Base-by-base conservation (phyloP, 352 stramenopile species). In the Phytophthora europaea region DNA sequence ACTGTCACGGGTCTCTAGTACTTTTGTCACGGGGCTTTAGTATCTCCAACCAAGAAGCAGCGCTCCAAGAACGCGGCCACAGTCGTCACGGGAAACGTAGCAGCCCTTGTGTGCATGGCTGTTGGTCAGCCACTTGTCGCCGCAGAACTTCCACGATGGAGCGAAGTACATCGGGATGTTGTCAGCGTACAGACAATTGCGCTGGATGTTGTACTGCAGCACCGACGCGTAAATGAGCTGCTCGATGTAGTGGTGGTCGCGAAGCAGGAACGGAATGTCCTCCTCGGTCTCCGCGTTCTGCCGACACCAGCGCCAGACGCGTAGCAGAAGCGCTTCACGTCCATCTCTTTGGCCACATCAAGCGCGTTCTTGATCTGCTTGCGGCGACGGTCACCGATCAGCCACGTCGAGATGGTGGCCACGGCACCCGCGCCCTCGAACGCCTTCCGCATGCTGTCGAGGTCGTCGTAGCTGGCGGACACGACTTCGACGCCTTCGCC, bases 151-250 rank as follows among this genome's bases (percentile, higher is more conserved):
- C 70, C 70, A 77, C 26, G 70, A 77, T 15, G 57, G 70, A 56
- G 70, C 70, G 26, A 77, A 77, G 51, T 62, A 73, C 31, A 61
- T 77, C 0, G 65, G 65, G 36, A 77, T 77, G 47, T 73, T 77
- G 53, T 77, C 70, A 4, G 65, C 40, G 58, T 77, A 77, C 52
- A 77, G 18, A 16, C 53, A 77, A 26, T 77, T 77, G 51, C 70
- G 65, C 26, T 77, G 70, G 45, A 77, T 77, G 36, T 73, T 77
- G 59, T 73, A 77, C 52, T 77, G 64, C 43, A 77, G 45, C 16
- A 64, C 70, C 3, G 65, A 73, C 10, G 40, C 59, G 57, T 77
- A 73, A 13, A 77, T 50, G 8, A 70, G 16, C 28, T 77, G 51
- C 65, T 77, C 64, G 36, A 77, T 65, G 58, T 59, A 77, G 65